These are phyloP conservation scores for Botrytis porri DNA, from an alignment of 2,329 filamentous ascomycete species.

Conservation along the genomic window DNA sequence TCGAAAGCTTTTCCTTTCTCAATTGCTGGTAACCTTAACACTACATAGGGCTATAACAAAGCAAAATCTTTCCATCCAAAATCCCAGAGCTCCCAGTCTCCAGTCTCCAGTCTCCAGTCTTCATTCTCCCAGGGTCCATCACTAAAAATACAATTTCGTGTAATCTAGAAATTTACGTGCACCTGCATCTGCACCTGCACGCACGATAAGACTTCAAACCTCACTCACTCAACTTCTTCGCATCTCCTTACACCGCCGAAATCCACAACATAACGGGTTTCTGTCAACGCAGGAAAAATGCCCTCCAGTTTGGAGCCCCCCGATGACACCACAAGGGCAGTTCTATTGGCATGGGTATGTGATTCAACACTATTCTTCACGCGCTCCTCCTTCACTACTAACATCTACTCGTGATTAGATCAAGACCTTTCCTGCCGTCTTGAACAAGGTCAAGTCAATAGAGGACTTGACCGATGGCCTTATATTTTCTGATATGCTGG, in stretches of 20 bases:
- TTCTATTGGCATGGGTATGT: slow-evolving; percentile 55
- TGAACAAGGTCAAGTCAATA: slow-evolving; percentile 32
- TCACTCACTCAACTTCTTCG: slow-evolving; percentile 18
- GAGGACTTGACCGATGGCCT: slow-evolving; percentile 39
- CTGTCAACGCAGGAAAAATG: slow-evolving; percentile 14
- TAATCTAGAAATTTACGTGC: slow-evolving; percentile 19
- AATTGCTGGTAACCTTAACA: neutral
- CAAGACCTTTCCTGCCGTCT: slow-evolving; percentile 38
- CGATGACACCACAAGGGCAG: slow-evolving; percentile 39
- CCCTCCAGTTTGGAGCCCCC: slow-evolving; percentile 18
- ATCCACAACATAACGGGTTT: slow-evolving; percentile 10
- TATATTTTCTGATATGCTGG: slow-evolving; percentile 37
- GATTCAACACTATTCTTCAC: slow-evolving; percentile 22
- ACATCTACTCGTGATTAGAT: slow-evolving; percentile 29
- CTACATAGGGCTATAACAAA: neutral
- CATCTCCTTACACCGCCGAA: slow-evolving; percentile 20
- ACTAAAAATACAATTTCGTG: slow-evolving; percentile 18
- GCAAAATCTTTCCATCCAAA: neutral
- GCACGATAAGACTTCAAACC: slow-evolving; percentile 20
- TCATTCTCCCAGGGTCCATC: neutral
- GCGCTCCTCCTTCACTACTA: slow-evolving; percentile 2
- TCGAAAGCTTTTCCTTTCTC: neutral
- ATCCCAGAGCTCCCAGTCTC: neutral
- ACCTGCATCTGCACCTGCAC: slow-evolving; percentile 10
- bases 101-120: neutral